Evolutionary conservation across 495 filamentous ascomycete genomes (phyloP).

Genomic region (Tuber borchii): DNA sequence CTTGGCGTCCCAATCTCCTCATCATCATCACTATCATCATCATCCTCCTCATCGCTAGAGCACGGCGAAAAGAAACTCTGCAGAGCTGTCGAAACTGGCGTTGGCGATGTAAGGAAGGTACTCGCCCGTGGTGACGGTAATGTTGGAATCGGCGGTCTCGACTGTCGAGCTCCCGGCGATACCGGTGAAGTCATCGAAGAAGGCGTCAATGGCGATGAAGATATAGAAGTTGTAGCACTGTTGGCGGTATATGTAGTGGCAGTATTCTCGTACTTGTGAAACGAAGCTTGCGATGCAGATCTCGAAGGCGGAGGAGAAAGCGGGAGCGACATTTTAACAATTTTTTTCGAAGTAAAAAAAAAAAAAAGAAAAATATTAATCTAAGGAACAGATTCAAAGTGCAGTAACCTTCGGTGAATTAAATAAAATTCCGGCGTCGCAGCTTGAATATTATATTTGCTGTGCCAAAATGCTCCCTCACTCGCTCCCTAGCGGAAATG

Average conservation of each 20-base stretch:
- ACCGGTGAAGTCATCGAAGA: not conserved
- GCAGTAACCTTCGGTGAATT: not conserved
- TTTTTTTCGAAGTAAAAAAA: not conserved
- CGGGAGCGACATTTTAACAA: slow-evolving; percentile 20
- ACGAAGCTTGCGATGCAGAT: slow-evolving; percentile 23
- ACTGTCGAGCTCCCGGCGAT: not conserved
- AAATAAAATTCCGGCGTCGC: not conserved
- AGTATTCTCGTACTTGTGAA: slow-evolving; percentile 11
- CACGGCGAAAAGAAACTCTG: slow-evolving; percentile 28
- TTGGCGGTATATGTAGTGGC: not conserved
- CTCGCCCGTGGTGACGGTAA: not conserved
- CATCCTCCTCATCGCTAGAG: slow-evolving; percentile 17
- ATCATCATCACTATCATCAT: not conserved
- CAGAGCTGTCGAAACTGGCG: slow-evolving; percentile 7
- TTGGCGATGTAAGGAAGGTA: slow-evolving; percentile 13
- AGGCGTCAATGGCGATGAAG: slow-evolving; percentile 10
- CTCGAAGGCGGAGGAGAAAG: slow-evolving; percentile 25
- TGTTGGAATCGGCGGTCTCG: slow-evolving; percentile 12
- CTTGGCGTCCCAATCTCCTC: slow-evolving; percentile 7
- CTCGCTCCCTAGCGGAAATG: not conserved
- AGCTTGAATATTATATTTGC: not conserved
- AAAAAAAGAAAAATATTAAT: not conserved
- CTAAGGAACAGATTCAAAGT: not conserved
- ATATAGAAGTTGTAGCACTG: slow-evolving; percentile 2
- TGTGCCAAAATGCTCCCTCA: not conserved